Percentiles rank a stretch among this genome's conserved stretches.
Evolutionary conservation across 2,329 filamentous ascomycete genomes (phyloP).

Genomic region (Monosporascus sp.): DNA sequence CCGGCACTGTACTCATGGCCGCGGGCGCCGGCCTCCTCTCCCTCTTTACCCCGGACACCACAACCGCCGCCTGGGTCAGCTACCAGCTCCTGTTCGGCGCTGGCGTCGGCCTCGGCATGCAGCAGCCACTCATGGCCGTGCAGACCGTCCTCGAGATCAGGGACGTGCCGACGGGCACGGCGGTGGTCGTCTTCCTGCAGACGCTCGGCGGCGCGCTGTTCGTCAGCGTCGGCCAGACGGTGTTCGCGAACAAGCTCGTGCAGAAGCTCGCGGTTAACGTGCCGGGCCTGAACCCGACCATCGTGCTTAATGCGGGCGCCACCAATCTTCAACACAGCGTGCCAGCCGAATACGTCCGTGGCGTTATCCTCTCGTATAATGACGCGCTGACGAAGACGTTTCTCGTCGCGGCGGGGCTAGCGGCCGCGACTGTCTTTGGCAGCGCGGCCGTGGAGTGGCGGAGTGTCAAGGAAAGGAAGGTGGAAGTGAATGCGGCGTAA

Average conservation of each 20-base stretch:
- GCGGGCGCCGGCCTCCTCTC: constrained; percentile 35
- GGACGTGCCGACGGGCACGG: constrained; percentile 23
- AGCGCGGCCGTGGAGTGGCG: neutral
- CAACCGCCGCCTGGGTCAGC: constrained; percentile 33
- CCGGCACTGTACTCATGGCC: constrained; percentile 24
- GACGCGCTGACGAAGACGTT: constrained; percentile 38
- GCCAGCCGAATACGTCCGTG: constrained; percentile 23
- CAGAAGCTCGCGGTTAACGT: constrained; percentile 30
- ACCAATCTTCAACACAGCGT: constrained; percentile 30
- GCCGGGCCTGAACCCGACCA: constrained; percentile 28
- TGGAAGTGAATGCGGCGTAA: neutral
- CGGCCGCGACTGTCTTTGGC: neutral
- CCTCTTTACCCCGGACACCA: constrained; percentile 28
- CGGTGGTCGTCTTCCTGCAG: constrained; percentile 36
- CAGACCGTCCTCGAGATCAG: constrained; percentile 30
- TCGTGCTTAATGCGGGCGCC: constrained; percentile 31
- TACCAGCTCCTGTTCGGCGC: constrained; percentile 37
- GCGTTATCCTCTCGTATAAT: constrained; percentile 38
- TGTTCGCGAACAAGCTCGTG: constrained; percentile 45
- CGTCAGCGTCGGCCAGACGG: constrained; percentile 44
- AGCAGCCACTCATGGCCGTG: constrained; percentile 36
- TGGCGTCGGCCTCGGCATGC: constrained; percentile 35
- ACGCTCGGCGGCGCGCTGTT: constrained; percentile 42
- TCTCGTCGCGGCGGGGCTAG: constrained; percentile 23
- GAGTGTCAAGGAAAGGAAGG: neutral